Conservation (phyloP, 345 rosid genomes). For the Acer negundo region DNA sequence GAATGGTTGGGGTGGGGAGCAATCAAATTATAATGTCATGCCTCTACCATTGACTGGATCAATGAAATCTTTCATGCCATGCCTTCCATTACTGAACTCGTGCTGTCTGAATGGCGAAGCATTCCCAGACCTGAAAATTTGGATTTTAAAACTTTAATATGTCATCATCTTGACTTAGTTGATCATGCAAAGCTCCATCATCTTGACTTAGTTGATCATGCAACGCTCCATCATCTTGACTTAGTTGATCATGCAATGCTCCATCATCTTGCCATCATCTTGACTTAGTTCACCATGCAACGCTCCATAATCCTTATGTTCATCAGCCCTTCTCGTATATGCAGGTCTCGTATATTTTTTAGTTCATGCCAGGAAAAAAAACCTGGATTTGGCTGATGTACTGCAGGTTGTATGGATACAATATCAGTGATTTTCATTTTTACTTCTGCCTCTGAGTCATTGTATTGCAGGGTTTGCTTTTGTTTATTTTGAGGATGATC, state of each 20-base stretch:
- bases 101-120: constrained; percentile 74
- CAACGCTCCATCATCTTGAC: constrained; percentile 69
- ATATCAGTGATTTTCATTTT: constrained; percentile 5
- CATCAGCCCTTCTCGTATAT: constrained; percentile 70
- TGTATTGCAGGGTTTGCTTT: constrained; percentile 77
- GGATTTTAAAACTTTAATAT: constrained; percentile 52
- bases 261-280: constrained; percentile 35
- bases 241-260: constrained; percentile 34
- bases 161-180: constrained; percentile 67
- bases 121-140: constrained; percentile 67
- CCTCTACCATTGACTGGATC: constrained; percentile 53
- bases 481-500: constrained; percentile 86
- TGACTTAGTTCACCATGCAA: constrained; percentile 53
- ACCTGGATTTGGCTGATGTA: constrained; percentile 42
- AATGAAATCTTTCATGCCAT: constrained; percentile 64
- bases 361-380: constrained; percentile 35
- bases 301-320: constrained; percentile 71
- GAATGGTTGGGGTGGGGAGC: constrained; percentile 51
- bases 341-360: constrained; percentile 75
- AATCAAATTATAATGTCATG: constrained; percentile 51
- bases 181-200: constrained; percentile 34
- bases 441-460: constrained; percentile 17
- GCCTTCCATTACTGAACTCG: constrained; percentile 64
- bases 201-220: constrained; percentile 56
- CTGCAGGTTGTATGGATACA: constrained; percentile 17